phyloP scores from a whole-genome alignment of 371 early-diverging fungal species.

The Cokeromyces recurvatus region DNA sequence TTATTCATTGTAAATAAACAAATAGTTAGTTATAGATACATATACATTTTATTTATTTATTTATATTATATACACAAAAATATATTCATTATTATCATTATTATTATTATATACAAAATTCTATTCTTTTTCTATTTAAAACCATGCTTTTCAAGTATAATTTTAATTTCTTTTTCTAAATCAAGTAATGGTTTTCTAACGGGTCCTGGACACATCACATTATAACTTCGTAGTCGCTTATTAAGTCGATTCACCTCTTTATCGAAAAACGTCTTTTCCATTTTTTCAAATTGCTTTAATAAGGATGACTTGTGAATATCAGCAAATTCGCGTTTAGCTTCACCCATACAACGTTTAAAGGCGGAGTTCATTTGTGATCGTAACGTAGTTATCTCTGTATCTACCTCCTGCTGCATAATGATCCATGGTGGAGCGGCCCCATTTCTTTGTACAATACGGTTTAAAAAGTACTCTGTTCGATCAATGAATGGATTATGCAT shows the following conservation, averaged over 20 bases:
- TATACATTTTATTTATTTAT: too few relatives aligned
- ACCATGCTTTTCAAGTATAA: neutral
- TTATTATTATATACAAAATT: too few relatives aligned
- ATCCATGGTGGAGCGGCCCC: constrained; percentile 50
- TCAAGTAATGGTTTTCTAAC: constrained; percentile 21
- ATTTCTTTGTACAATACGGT: constrained; percentile 46
- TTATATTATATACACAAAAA: too few relatives aligned
- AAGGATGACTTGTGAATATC: neutral
- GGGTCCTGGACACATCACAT: constrained; percentile 30
- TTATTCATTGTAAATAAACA: too few relatives aligned
- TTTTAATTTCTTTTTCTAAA: constrained; percentile 14
- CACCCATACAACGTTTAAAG: constrained; percentile 9
- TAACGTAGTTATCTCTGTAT: constrained; percentile 30
- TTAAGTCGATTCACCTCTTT: constrained; percentile 12
- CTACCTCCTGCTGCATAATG: constrained; percentile 42
- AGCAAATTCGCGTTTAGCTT: neutral
- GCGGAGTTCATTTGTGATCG: constrained; percentile 18
- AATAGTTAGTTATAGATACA: too few relatives aligned
- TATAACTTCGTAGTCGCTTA: constrained; percentile 23
- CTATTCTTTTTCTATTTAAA: too few relatives aligned
- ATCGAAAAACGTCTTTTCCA: constrained; percentile 13
- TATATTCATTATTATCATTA: too few relatives aligned
- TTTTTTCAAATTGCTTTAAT: constrained; percentile 7
- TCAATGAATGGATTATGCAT: constrained; percentile 40
- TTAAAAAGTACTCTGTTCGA: constrained; percentile 42